These are phyloP conservation scores for Xanthoceras sorbifolium DNA, from an alignment of 345 rosid genomes.

Conservation along the genomic window DNA sequence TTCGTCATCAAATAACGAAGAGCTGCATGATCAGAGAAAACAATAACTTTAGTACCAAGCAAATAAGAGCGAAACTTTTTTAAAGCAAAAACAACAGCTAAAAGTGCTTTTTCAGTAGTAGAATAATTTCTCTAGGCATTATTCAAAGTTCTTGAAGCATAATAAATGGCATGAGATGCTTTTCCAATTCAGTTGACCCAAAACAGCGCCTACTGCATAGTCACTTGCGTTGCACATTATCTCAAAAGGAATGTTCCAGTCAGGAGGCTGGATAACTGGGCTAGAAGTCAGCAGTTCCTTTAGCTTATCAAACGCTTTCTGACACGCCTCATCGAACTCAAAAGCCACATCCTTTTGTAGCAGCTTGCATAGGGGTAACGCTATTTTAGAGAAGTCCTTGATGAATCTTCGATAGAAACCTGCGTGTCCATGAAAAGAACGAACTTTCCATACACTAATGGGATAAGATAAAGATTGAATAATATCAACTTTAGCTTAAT, in stretches of 20 bases:
- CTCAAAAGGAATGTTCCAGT: not conserved
- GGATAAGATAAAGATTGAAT: not conserved
- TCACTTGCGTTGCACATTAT: constrained; percentile 10
- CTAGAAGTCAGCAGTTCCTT: too few relatives aligned
- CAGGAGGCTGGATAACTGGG: not conserved
- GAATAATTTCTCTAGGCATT: too few relatives aligned
- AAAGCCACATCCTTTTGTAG: too few relatives aligned
- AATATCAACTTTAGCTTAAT: not conserved
- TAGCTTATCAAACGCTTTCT: too few relatives aligned
- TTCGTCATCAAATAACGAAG: too few relatives aligned
- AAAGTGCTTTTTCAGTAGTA: too few relatives aligned
- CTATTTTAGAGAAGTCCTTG: not conserved
- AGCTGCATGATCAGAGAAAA: too few relatives aligned
- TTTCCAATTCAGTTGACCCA: constrained; percentile 5
- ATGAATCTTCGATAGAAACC: not conserved
- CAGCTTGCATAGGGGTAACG: too few relatives aligned
- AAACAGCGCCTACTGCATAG: constrained; percentile 14
- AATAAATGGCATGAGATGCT: not conserved
- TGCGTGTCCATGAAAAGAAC: not conserved
- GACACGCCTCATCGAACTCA: too few relatives aligned
- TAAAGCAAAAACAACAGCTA: too few relatives aligned
- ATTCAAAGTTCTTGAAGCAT: not conserved
- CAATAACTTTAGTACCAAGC: too few relatives aligned
- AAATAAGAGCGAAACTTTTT: too few relatives aligned
- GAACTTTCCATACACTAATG: not conserved